phyloP scores from a whole-genome alignment of 345 rosid species.

The Gynandropsis gynandra region DNA sequence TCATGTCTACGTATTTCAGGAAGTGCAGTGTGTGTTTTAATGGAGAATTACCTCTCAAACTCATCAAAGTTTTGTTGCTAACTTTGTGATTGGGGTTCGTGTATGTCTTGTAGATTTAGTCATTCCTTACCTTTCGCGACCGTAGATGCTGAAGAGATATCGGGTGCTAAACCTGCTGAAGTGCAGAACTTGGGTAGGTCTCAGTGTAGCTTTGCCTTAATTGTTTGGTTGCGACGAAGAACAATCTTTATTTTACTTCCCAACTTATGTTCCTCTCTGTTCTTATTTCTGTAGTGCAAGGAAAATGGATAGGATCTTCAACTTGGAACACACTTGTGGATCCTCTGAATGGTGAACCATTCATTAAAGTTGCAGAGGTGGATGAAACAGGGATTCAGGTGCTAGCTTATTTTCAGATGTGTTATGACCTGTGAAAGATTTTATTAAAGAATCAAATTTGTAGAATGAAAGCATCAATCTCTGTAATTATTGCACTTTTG shows the following conservation, averaged over 20 bases:
- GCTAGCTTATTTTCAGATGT: background rate
- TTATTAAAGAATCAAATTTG: too few relatives aligned
- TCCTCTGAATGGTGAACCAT: slow-evolving; percentile 93
- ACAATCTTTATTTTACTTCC: background rate
- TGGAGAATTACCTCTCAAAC: background rate
- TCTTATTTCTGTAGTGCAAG: slow-evolving; percentile 56
- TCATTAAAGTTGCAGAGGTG: slow-evolving; percentile 77
- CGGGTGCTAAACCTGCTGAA: slow-evolving; percentile 81
- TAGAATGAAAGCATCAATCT: too few relatives aligned
- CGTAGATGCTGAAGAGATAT: slow-evolving; percentile 67
- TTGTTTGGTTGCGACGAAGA: background rate
- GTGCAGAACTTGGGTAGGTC: slow-evolving; percentile 75
- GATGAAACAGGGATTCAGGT: slow-evolving; percentile 76
- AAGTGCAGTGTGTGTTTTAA: background rate
- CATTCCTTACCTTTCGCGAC: slow-evolving; percentile 83
- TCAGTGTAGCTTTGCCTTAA: background rate
- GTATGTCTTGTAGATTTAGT: slow-evolving; percentile 38
- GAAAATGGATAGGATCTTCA: slow-evolving; percentile 74
- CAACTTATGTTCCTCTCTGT: background rate
- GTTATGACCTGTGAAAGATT: too few relatives aligned
- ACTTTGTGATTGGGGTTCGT: background rate
- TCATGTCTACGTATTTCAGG: background rate
- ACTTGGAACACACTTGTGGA: slow-evolving; percentile 58
- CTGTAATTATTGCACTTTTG: too few relatives aligned
- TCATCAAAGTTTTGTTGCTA: background rate